Conservation (phyloP, 352 stramenopile species). For the Globisporangium viniferum region DNA sequence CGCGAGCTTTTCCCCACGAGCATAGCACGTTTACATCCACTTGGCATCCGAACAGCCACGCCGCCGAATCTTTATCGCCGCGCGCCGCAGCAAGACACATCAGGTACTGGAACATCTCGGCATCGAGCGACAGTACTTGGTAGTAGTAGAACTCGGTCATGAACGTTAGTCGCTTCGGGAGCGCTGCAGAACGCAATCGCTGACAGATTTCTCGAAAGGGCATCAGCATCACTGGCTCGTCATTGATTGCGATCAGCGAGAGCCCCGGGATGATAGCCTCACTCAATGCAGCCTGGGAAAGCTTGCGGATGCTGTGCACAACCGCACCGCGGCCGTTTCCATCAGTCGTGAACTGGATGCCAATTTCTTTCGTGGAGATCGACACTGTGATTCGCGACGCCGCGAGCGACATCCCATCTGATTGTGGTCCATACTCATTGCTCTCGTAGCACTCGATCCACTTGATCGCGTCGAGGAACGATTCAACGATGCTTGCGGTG, state of each 20-base stretch:
- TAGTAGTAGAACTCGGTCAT: conserved; percentile 87
- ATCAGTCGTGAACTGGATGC: conserved; percentile 81
- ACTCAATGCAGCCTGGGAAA: conserved; percentile 78
- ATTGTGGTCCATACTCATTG: conserved; percentile 30
- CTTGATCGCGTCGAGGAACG: conserved; percentile 75
- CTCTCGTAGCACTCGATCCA: conserved; percentile 70
- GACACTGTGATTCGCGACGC: conserved; percentile 65
- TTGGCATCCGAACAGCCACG: conserved; percentile 49
- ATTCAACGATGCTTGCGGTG: conserved; percentile 45
- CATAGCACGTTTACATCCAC: conserved; percentile 65
- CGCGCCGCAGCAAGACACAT: conserved; percentile 65
- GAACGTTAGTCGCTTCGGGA: conserved; percentile 83
- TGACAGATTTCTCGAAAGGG: conserved; percentile 75
- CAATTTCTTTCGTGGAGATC: conserved; percentile 80
- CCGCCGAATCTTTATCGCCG: conserved; percentile 65
- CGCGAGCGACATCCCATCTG: conserved; percentile 43
- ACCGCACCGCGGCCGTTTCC: conserved; percentile 73
- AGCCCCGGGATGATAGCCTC: conserved; percentile 62
- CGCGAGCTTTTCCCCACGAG: conserved; percentile 65
- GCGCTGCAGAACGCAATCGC: conserved; percentile 46
- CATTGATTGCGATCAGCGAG: conserved; percentile 80
- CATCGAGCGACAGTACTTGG: conserved; percentile 67
- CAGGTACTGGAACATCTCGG: conserved; percentile 80
- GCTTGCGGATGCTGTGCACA: conserved; percentile 72
- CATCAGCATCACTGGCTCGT: conserved; percentile 77